Evolutionary conservation across 495 filamentous ascomycete species (phyloP), one percentile per base, ranked within the genome.

Genomic region (Saxophila tyrrhenica): DNA sequence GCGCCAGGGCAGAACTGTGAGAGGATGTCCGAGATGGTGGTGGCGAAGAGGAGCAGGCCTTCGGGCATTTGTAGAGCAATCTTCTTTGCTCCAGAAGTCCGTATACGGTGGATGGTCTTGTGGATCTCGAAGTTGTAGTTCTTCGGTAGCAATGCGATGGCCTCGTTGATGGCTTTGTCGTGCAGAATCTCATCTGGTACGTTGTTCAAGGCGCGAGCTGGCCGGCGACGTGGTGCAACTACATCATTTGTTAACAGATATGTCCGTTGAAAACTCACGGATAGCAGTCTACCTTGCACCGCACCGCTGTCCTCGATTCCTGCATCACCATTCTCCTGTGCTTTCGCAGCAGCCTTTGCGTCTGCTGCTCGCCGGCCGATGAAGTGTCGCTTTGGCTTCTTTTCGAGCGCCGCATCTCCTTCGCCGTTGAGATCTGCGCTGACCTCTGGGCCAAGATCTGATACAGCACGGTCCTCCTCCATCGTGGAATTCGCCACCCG

Each of bases 101-200:
- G 87, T 62, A 99, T 88, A 24, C 90, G 82, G 68, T 96, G 89
- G 64, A 99, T 92, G 1, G 92, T 97, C 68, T 99, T 97, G 64
- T 85, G 92, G 50, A 99, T 89, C 70, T 99, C 92, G 65, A 99
- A 99, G 42, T 86, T 88, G 75, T 97, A 99, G 73, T 99, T 97
- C 17, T 79, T 70, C 1, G 92, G 92, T 5, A 99, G 82, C 19
- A 96, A 79, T 2, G 79, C 73, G 45, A 97, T 90, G 1, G 92
- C 92, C 16, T 79, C 85, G 70, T 89, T 88, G 59, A 99, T 85
- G n/a, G 85, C 87, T 41, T 81, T 72, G 66, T 97, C 87, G 53
- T 92, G 72, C 21, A 92, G 74, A 57, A 99, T 96, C 52, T 88
- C 85, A 1, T 81, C 70, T 1, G 92, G 90, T 11, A 99, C 86